These are phyloP conservation scores for Beauveria rudraprayagi DNA, from an alignment of 2,329 filamentous ascomycete species.

Conservation along the genomic window DNA sequence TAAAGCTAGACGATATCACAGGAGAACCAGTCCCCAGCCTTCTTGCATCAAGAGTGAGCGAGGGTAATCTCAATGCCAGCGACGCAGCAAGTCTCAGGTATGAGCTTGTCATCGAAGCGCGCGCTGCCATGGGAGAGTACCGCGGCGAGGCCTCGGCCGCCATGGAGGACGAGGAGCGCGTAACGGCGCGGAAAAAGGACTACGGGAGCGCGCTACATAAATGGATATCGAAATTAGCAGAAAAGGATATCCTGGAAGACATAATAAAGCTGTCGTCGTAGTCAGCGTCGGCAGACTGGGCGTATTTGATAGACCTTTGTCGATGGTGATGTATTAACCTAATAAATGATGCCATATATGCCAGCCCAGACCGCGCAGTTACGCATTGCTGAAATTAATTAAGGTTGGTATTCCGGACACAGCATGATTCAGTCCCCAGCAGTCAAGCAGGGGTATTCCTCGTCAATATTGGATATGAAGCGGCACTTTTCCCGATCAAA, in stretches of 20 bases:
- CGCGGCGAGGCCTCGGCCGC: conserved; percentile 38
- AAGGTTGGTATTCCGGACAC: background rate
- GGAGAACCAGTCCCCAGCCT: background rate
- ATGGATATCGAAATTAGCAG: conserved; percentile 63
- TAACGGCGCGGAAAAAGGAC: conserved; percentile 53
- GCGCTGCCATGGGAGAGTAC: conserved; percentile 36
- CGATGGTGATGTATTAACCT: background rate
- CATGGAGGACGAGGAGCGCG: conserved; percentile 42
- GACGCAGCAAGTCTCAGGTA: conserved; percentile 29
- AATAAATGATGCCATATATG: background rate
- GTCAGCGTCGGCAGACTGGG: background rate
- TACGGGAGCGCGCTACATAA: conserved; percentile 60
- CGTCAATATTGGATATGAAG: conserved; percentile 74
- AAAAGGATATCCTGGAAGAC: conserved; percentile 51
- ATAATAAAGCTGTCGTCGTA: conserved; percentile 21
- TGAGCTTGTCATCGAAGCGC: conserved; percentile 33
- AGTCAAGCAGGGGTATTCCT: conserved; percentile 59
- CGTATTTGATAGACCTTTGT: background rate
- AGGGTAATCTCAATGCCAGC: conserved; percentile 9
- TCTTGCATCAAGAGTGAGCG: background rate
- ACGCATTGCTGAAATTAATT: background rate
- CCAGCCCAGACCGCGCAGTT: background rate
- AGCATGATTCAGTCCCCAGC: background rate
- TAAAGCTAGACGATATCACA: background rate
- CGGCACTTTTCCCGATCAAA: conserved; percentile 59